Base-by-base conservation (phyloP, 2,329 filamentous ascomycete genomes). In the Phyllosticta citrichinensis region DNA sequence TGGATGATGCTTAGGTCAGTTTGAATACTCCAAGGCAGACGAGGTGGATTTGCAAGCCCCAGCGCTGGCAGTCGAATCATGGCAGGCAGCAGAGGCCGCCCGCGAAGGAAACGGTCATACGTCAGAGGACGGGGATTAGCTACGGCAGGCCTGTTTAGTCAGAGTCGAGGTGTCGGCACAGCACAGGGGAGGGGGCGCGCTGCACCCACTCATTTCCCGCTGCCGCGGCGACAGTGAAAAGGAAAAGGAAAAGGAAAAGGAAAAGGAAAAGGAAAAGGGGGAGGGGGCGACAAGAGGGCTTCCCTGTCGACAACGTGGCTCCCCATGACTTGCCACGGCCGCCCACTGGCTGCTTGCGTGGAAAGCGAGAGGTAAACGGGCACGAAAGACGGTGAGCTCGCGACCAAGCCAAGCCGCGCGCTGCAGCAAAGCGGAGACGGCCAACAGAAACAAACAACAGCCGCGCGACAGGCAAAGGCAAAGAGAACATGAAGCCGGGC, bases 281-380 rank as follows among this genome's bases (percentile, higher is more conserved):
- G n/a, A n/a, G n/a, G 58, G 54, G 58, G 35, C 35, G 19, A 24
- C 53, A 24, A 14, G 22, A 52, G 22, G 52, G 19, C 20, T 60
- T 60, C 58, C 58, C 58, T 60, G 58, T 50, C 22, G 35, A 60
- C 52, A 60, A 60, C 58, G 58, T 60, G 58, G 58, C 58, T 60
- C 55, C 58, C 58, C 58, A 40, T 47, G 52, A 60, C 52, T 27
- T 55, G 52, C 22, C 22, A 22, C 3, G 22, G 22, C 22, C 22
- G 22, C 3, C 22, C 22, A 2, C 22, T 22, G 2, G 22, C 22
- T 22, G 22, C 27, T 30, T 60, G 54, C 50, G 33, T 47, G 22
- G 22, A 3, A 50, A 60, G 55, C 52, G 47, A 12, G 55, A n/a
- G 33, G 20, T 3, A 47, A 5, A 5, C 6, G 17, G 17, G 17